Evolutionary conservation across 805 yeast species (phyloP).

Genomic region (Candida ficus): DNA sequence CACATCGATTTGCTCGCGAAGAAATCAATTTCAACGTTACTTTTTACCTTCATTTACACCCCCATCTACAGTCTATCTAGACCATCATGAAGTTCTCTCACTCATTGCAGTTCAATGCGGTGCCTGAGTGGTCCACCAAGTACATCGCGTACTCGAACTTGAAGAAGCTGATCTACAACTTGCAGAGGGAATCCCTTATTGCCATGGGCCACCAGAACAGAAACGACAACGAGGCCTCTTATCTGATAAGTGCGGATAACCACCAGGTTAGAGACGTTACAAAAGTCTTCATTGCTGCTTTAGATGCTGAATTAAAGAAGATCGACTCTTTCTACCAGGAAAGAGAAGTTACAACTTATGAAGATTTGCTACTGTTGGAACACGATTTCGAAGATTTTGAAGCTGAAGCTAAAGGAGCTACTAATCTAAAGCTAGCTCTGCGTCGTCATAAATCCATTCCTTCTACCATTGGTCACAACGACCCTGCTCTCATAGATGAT

Average conservation of each 20-base stretch:
- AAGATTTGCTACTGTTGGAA: conserved; percentile 49
- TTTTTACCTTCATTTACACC: too few relatives aligned
- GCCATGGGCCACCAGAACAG: conserved; percentile 7
- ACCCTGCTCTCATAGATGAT: background rate
- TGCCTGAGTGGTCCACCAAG: conserved; percentile 95
- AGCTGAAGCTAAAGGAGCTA: conserved; percentile 14
- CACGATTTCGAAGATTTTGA: conserved; percentile 64
- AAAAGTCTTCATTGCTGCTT: conserved; percentile 58
- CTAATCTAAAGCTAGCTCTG: conserved; percentile 1
- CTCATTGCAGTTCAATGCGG: conserved; percentile 93
- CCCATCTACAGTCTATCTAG: background rate
- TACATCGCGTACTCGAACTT: conserved; percentile 86
- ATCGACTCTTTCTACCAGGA: conserved; percentile 68
- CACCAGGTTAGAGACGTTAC: conserved; percentile 41
- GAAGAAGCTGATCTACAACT: conserved; percentile 75
- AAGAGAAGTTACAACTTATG: conserved; percentile 57
- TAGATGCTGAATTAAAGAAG: conserved; percentile 72
- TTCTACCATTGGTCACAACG: background rate
- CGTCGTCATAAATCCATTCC: conserved; percentile 18
- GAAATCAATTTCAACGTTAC: too few relatives aligned
- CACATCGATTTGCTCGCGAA: too few relatives aligned
- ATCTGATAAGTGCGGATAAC: conserved; percentile 28
- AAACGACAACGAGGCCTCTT: conserved; percentile 22
- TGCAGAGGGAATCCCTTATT: conserved; percentile 58
- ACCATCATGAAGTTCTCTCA: conserved; percentile 84